Percentiles rank a stretch among this genome's conserved stretches.
Evolutionary conservation across 495 filamentous ascomycete species (phyloP).

Genomic region (Physcia stellaris): DNA sequence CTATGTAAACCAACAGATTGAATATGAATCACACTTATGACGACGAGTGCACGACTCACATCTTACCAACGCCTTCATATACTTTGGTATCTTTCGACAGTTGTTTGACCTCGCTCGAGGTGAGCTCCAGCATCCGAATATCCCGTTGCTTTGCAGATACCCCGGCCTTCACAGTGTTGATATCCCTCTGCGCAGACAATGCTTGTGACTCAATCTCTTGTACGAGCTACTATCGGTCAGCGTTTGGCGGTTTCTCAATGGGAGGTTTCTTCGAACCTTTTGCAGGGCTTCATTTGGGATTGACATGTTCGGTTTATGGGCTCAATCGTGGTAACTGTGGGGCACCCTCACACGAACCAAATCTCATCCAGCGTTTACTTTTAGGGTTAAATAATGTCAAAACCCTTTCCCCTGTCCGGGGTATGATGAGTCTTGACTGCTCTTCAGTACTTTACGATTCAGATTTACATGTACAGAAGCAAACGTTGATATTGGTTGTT

Average conservation of each 20-base stretch:
- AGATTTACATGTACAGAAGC: no score
- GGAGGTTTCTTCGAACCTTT: constrained; percentile 45
- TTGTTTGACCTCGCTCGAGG: constrained; percentile 63
- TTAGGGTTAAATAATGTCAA: no score
- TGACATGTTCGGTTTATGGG: constrained; percentile 46
- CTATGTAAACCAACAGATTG: constrained; percentile 28
- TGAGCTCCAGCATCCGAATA: constrained; percentile 77
- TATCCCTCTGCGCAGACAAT: constrained; percentile 78
- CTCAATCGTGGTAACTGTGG: neutral
- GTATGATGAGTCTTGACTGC: no score
- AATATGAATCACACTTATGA: neutral
- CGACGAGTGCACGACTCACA: constrained; percentile 41
- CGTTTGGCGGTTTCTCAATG: neutral
- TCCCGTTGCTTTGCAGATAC: constrained; percentile 79
- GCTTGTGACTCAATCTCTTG: constrained; percentile 90
- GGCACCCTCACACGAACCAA: no score
- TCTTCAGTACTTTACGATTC: no score
- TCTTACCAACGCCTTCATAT: constrained; percentile 94
- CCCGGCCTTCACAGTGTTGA: constrained; percentile 74
- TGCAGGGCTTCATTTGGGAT: constrained; percentile 91
- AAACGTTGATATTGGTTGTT: no score
- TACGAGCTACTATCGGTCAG: constrained; percentile 47
- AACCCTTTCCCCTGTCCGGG: no score
- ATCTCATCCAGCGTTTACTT: no score
- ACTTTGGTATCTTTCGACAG: constrained; percentile 69